Evolutionary conservation across 2,329 filamentous ascomycete genomes (phyloP).

Genomic region (Trichothecium sympodiale): DNA sequence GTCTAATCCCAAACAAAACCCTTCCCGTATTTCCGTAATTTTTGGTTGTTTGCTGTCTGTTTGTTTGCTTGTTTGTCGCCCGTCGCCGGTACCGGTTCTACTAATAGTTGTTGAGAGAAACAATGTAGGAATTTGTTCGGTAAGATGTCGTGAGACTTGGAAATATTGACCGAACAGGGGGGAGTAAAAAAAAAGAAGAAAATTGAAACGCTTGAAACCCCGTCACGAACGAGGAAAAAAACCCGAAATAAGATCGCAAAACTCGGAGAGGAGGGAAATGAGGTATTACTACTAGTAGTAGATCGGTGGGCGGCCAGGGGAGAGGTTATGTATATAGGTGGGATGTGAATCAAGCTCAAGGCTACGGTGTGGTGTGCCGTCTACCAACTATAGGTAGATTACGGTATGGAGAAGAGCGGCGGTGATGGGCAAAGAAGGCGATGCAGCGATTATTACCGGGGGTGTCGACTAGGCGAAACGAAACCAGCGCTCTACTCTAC

Average conservation of each 20-base stretch:
- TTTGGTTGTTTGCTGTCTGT: background rate
- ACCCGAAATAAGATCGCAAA: slow-evolving; percentile 7
- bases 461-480: too few species aligned
- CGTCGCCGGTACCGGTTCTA: too few species aligned
- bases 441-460: too few species aligned
- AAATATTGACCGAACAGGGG: slow-evolving; percentile 3
- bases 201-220: background rate
- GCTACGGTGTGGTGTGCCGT: too few species aligned
- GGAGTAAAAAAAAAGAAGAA: slow-evolving; percentile 8
- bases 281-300: slow-evolving; percentile 1
- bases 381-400: too few species aligned
- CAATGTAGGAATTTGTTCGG: background rate
- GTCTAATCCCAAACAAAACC: too few species aligned
- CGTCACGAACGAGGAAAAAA: slow-evolving; percentile 4
- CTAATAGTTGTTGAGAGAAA: slow-evolving; percentile 1
- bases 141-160: slow-evolving; percentile 3
- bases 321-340: too few species aligned
- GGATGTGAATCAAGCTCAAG: too few species aligned
- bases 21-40: background rate
- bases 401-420: too few species aligned
- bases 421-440: too few species aligned
- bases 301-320: too few species aligned
- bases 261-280: slow-evolving; percentile 4
- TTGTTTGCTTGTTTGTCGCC: background rate
- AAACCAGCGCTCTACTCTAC: too few species aligned